Conservation (phyloP, 129 eudicot species). For the Arctium lappa region DNA sequence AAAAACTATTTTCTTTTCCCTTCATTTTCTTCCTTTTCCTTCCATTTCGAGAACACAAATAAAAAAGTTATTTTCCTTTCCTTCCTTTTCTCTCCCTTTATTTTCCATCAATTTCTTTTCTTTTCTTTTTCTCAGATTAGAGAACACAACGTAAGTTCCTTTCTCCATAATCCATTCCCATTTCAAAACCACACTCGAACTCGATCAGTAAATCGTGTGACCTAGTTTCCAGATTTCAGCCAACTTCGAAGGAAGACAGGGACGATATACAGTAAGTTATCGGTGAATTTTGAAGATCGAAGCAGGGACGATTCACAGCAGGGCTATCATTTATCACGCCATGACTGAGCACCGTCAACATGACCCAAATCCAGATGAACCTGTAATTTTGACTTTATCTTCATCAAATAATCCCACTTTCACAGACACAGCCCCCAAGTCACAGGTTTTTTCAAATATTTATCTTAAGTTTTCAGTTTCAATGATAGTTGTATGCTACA, state of each 20-base stretch:
- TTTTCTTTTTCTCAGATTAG: too few species aligned
- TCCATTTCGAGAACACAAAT: too few species aligned
- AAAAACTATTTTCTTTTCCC: too few species aligned
- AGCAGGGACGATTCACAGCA: too few species aligned
- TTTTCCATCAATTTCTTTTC: too few species aligned
- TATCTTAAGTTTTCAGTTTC: not conserved
- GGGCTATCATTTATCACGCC: not conserved
- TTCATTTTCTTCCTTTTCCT: too few species aligned
- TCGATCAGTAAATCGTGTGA: not conserved
- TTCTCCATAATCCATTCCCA: not conserved
- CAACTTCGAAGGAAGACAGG: not conserved
- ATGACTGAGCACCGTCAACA: not conserved
- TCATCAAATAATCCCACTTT: not conserved
- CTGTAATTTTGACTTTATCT: not conserved
- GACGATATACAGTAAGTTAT: too few species aligned
- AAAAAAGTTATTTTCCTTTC: too few species aligned
- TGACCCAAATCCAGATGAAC: not conserved
- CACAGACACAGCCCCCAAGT: not conserved
- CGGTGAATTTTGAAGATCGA: not conserved
- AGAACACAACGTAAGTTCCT: too few species aligned
- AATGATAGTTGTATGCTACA: not conserved
- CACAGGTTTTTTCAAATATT: not conserved
- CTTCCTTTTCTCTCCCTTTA: too few species aligned
- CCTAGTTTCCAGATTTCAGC: not conserved
- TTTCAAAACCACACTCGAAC: not conserved